Evolutionary conservation across 2,329 filamentous ascomycete species (phyloP).

Genomic region (Trichoderma sp.): DNA sequence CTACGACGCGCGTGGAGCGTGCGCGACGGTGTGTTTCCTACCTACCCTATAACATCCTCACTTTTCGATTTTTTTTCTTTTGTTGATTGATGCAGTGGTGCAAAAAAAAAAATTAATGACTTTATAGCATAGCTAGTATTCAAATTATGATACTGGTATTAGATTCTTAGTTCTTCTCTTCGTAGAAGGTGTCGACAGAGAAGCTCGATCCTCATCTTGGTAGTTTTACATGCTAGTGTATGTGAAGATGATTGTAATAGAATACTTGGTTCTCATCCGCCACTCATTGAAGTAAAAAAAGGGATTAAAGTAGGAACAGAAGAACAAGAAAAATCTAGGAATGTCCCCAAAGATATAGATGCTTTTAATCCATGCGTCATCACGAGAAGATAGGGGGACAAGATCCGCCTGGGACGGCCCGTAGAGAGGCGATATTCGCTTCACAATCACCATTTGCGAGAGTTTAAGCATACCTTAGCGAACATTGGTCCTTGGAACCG

Average conservation of each 20-base stretch:
- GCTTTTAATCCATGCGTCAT: not conserved
- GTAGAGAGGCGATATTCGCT: not conserved
- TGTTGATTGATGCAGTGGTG: not conserved
- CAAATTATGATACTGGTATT: not conserved
- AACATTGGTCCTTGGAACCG: not conserved
- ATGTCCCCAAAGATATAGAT: not conserved
- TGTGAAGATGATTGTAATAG: rapidly evolving
- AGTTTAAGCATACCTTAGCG: not conserved
- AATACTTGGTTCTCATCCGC: not conserved
- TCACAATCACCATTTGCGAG: not conserved
- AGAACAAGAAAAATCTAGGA: not conserved
- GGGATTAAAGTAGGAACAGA: not conserved
- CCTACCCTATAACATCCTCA: not conserved
- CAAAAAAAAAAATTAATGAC: not conserved
- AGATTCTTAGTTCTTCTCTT: not conserved
- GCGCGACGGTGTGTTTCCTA: not conserved
- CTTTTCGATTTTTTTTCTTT: not conserved
- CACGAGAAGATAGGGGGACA: not conserved
- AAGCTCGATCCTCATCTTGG: not conserved
- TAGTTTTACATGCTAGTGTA: not conserved
- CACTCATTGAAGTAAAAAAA: not conserved
- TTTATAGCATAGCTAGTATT: not conserved
- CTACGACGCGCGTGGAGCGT: not conserved
- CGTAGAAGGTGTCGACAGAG: not conserved
- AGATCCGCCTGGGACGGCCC: not conserved